Percentiles rank a stretch among this genome's conserved stretches.
Evolutionary conservation across 306 rosid genomes (phyloP).

Genomic region (Casuarina glauca): DNA sequence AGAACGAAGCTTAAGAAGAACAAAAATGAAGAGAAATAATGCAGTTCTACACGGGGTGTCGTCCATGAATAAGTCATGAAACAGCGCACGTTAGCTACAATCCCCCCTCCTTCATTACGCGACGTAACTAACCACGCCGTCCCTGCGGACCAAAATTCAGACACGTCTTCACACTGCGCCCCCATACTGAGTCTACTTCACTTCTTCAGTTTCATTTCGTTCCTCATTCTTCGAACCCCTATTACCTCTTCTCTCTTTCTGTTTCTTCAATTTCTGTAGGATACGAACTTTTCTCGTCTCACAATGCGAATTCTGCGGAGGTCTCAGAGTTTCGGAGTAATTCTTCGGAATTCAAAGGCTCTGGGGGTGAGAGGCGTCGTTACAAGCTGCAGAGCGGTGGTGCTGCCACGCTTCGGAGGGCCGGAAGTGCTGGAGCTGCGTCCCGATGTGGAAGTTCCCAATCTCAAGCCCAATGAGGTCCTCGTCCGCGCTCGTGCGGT

Average conservation of each 20-base stretch:
- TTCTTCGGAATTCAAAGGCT: conserved; percentile 1
- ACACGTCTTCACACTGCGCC: conserved; percentile 53
- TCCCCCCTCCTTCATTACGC: not conserved
- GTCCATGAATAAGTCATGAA: no score
- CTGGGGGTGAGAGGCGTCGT: conserved; percentile 34
- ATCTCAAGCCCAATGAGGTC: conserved; percentile 57
- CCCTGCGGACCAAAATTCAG: conserved; percentile 49
- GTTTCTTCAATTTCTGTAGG: not conserved
- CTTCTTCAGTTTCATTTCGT: not conserved
- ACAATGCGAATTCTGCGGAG: conserved; percentile 40
- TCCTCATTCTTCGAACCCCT: not conserved
- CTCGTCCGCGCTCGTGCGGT: conserved; percentile 70
- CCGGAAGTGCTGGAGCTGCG: conserved; percentile 66
- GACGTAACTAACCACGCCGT: not conserved
- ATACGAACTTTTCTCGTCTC: not conserved
- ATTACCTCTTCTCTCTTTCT: not conserved
- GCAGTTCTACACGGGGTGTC: no score
- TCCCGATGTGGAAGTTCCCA: conserved; percentile 51
- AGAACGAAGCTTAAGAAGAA: no score
- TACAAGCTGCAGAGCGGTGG: conserved; percentile 69
- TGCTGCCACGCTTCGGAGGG: conserved; percentile 76
- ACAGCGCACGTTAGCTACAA: not conserved
- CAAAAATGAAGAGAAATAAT: no score
- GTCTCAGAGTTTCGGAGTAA: not conserved
- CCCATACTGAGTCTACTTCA: not conserved